Evolutionary conservation across 228 moss, liverwort and hornwort species (phyloP), one percentile per base, ranked within the genome.

Genomic region (Sphagnum magellanicum): DNA sequence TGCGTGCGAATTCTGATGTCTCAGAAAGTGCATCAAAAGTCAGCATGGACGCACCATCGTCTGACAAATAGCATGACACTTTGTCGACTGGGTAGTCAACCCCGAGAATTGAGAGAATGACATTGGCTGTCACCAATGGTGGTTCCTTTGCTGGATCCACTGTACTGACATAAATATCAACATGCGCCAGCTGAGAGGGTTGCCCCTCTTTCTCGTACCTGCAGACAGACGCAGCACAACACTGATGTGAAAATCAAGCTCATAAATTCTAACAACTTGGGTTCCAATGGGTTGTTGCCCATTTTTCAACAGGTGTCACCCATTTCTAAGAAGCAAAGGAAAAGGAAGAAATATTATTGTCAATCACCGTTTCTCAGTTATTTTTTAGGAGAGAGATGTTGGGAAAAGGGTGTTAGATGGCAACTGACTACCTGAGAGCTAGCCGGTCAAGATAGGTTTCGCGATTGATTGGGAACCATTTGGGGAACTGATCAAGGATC

Each of bases 401-500:
- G 32, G 32, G 32, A 60, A 16, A 60, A 60, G 4, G 13, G 15
- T 46, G 47, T 14, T 6, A 46, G 4, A 14, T 62, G 15, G 47
- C 8, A 14, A 60, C 60, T 62, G 14, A 14, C 50, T 67, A 90
- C 91, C 93, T 94, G 65, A 86, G 69, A n/a, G 85, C 77, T 13
- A 94, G 86, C 55, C 87, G 83, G 75, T 94, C 91, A 49, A 94
- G 80, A 68, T 91, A 94, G 10, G 87, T 94, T 70, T 89, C 79
- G 17, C 91, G 85, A 71, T 85, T 91, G 75, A 94, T 84, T 46
- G 91, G 94, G 63, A 84, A 78, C 91, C 94, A 94, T 76, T 94
- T 91, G 5, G 94, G 91, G 79, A 94, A 94, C 74, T 94, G 94
- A 71, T 94, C 94, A 16, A 94, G 83, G 61, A 94, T 94, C 94